A percentile compares a stretch with the other conserved stretches of the same genome.
Conservation (phyloP, 805 yeast genomes). For the Lachancea meyersii region DNA sequence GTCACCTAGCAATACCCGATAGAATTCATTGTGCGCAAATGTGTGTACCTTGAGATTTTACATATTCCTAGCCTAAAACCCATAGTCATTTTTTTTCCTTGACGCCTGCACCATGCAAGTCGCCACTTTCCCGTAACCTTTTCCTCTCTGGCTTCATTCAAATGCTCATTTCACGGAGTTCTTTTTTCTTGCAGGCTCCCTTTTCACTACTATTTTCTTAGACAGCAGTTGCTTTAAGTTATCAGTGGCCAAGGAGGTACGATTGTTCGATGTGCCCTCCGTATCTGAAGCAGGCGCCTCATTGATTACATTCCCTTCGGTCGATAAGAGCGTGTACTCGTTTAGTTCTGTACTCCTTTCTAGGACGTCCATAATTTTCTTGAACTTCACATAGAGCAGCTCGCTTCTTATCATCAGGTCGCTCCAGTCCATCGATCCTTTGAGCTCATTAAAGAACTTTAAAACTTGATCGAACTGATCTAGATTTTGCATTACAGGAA, state of each 20-base stretch:
- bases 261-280: conserved; percentile 5
- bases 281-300: conserved; percentile 5
- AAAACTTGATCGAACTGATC: conserved; percentile 83
- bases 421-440: conserved; percentile 66
- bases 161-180: conserved; percentile 20
- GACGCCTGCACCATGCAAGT: not conserved
- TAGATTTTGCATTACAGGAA: conserved; percentile 67
- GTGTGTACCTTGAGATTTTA: not conserved
- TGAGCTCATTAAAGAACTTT: conserved; percentile 85
- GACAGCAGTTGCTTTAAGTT: conserved; percentile 55
- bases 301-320: conserved; percentile 4
- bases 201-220: conserved; percentile 55
- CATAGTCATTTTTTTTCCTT: not conserved
- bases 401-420: conserved; percentile 82
- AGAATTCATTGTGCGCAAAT: not conserved
- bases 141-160: not conserved
- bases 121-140: not conserved
- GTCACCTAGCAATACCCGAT: too few relatives aligned
- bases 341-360: conserved; percentile 44
- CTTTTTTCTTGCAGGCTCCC: conserved; percentile 38
- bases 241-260: conserved; percentile 7
- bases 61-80: not conserved
- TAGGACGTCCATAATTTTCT: conserved; percentile 70
- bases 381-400: conserved; percentile 70
- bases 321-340: conserved; percentile 5